Percentiles rank a stretch among this genome's conserved stretches.
Evolutionary conservation across 345 rosid species (phyloP).

Genomic region (Salix suchowensis): DNA sequence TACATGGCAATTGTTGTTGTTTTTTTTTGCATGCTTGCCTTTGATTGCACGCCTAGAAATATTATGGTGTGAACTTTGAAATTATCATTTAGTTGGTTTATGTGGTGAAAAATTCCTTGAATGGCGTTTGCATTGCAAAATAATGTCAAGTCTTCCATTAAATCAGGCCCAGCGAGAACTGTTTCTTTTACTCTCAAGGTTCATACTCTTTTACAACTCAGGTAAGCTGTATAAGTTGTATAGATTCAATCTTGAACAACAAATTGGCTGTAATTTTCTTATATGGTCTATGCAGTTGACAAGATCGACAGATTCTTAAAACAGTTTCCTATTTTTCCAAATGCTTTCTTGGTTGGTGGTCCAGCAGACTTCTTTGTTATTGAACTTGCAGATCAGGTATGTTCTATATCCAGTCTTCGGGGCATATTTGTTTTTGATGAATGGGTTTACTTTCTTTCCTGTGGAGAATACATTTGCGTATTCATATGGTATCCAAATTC

Average conservation of each 20-base stretch:
- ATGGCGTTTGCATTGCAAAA: background rate
- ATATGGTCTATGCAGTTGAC: slow-evolving; percentile 50
- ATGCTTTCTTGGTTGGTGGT: slow-evolving; percentile 84
- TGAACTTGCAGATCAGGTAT: slow-evolving; percentile 94
- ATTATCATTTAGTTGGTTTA: background rate
- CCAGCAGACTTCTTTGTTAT: slow-evolving; percentile 86
- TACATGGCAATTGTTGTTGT: background rate
- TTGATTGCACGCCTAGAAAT: background rate
- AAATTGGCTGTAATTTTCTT: slow-evolving; percentile 7
- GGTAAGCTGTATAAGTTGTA: slow-evolving; percentile 36
- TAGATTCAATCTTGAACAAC: background rate
- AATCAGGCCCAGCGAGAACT: slow-evolving; percentile 86
- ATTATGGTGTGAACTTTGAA: background rate
- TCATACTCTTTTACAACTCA: slow-evolving; percentile 82
- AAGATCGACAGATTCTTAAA: slow-evolving; percentile 70
- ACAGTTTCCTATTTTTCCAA: slow-evolving; percentile 68
- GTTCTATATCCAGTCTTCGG: background rate
- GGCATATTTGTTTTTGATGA: background rate
- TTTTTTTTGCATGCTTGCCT: background rate
- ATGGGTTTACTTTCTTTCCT: background rate
- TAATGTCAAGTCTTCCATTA: background rate
- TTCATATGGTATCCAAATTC: slow-evolving; percentile 4
- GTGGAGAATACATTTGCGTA: too few relatives aligned
- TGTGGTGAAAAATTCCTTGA: background rate
- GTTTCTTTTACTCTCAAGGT: slow-evolving; percentile 75